These are phyloP conservation scores for Litchi chinensis DNA, from an alignment of 345 rosid genomes.

Conservation along the genomic window DNA sequence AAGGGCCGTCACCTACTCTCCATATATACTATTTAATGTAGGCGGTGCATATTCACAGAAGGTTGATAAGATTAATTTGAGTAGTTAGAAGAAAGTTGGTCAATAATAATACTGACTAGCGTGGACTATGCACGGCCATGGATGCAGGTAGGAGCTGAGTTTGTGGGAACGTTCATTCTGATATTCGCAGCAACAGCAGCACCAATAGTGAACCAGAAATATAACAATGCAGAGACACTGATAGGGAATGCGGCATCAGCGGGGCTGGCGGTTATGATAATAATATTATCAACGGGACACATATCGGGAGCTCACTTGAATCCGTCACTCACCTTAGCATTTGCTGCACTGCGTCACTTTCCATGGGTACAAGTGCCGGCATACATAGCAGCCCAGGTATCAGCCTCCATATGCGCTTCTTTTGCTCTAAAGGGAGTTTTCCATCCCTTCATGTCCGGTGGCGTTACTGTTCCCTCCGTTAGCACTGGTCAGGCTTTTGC, in stretches of 20 bases:
- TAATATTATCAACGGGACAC: slow-evolving; percentile 89
- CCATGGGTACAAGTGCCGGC: slow-evolving; percentile 96
- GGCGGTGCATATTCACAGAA: background rate
- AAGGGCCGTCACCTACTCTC: background rate
- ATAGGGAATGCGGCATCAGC: slow-evolving; percentile 94
- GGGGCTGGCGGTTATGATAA: slow-evolving; percentile 91
- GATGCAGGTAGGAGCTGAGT: slow-evolving; percentile 89
- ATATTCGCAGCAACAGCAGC: slow-evolving; percentile 92
- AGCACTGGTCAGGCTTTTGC: slow-evolving; percentile 83
- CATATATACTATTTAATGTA: background rate
- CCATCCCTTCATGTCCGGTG: slow-evolving; percentile 89
- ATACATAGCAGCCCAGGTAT: slow-evolving; percentile 83
- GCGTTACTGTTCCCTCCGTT: slow-evolving; percentile 94
- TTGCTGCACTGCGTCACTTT: slow-evolving; percentile 86
- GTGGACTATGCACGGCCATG: background rate
- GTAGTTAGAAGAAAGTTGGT: background rate
- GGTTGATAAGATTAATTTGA: background rate
- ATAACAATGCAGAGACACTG: slow-evolving; percentile 66
- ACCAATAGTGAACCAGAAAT: slow-evolving; percentile 92
- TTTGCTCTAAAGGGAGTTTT: slow-evolving; percentile 88
- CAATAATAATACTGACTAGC: background rate
- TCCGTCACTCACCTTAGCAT: slow-evolving; percentile 89
- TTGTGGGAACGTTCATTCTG: slow-evolving; percentile 92
- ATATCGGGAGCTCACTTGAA: slow-evolving; percentile 96
- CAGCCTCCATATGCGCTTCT: slow-evolving; percentile 90